Base-by-base conservation (phyloP, 352 stramenopile genomes). In the Globisporangium irregulare region DNA sequence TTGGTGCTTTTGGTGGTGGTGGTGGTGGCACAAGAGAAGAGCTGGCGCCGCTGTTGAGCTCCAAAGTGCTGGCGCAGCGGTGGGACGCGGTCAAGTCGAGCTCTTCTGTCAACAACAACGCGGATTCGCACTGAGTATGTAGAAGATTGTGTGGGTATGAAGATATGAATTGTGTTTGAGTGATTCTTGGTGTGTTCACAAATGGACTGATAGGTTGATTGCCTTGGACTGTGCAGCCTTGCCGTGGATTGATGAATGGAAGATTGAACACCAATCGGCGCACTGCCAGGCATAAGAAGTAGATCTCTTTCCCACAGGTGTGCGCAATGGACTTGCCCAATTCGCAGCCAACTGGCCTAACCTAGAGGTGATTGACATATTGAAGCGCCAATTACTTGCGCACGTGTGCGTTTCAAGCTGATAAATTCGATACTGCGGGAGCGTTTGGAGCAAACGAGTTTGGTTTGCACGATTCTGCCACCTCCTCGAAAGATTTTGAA, bases 1-100 rank as follows among this genome's bases (percentile, higher is more conserved):
- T 51, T 51, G 43, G 43, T 10, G 6, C 14, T 20, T 20, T 10
- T 51, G 61, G 41, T 2, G 20, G 43, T 22, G 43, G 43, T 22
- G 43, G 41, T 2, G 20, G n/a, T 4, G 60, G 78, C 7, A 82
- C 80, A 8, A 81, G 68, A 15, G 80, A 76, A n/a, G 84, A 92
- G 66, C 76, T 79, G 22, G 74, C 88, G 73, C 84, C 84, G 55
- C 66, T 92, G 34, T 66, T 92, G 65, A 77, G 74, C 62, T 86
- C 69, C 62, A 79, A 84, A 69, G 74, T 69, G n/a, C 64, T 90
- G 7, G 81, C 82, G 10, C 72, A 84, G 36, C 74, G 72, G 8
- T 90, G 77, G 77, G 84, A 88, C 48, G 72, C 72, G 20, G 64
- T 24, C 43, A 60, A 54, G 48, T 65, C 65, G n/a, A 51, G 5